Conservation (phyloP, 768 basidiomycete species). For the Trametes elegans region DNA sequence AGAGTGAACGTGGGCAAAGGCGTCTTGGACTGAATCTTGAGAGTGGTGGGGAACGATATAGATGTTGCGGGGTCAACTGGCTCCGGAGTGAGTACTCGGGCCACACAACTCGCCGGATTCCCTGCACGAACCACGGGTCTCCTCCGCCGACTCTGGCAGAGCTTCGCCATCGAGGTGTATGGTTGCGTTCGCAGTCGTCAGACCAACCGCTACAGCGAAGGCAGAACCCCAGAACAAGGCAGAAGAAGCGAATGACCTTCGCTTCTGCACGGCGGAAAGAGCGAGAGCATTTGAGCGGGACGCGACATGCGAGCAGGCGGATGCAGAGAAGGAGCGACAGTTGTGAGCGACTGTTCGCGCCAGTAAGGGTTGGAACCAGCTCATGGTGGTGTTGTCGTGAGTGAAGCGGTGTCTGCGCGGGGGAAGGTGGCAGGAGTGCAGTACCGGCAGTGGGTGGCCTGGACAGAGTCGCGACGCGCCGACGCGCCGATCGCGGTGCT, state of each 20-base stretch:
- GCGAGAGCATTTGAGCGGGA: neutral
- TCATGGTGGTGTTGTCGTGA: slow-evolving; percentile 5
- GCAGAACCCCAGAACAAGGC: slow-evolving; percentile 23
- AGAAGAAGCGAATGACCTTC: neutral
- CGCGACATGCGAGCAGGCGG: slow-evolving; percentile 1
- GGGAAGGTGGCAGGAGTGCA: neutral
- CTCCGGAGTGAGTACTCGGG: neutral
- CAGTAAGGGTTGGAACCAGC: slow-evolving; percentile 9
- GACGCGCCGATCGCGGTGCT: neutral
- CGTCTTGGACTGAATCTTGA: slow-evolving; percentile 62
- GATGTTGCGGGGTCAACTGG: slow-evolving; percentile 74
- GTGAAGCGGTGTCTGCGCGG: too few relatives aligned
- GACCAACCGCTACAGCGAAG: slow-evolving; percentile 32
- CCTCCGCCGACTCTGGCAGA: slow-evolving; percentile 9
- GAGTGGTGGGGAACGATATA: slow-evolving; percentile 66
- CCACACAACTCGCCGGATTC: neutral
- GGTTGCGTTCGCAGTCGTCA: slow-evolving; percentile 26
- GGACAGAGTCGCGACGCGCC: slow-evolving; percentile 13
- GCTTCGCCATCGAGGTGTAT: slow-evolving; percentile 47
- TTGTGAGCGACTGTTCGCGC: slow-evolving; percentile 1
- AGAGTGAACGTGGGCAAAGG: slow-evolving; percentile 64
- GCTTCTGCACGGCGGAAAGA: neutral
- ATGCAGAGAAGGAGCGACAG: slow-evolving; percentile 14
- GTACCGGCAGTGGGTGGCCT: too few relatives aligned
- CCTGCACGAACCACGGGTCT: slow-evolving; percentile 21